phyloP scores from a whole-genome alignment of 140 eudicot species.

The Oenanthe javanica region DNA sequence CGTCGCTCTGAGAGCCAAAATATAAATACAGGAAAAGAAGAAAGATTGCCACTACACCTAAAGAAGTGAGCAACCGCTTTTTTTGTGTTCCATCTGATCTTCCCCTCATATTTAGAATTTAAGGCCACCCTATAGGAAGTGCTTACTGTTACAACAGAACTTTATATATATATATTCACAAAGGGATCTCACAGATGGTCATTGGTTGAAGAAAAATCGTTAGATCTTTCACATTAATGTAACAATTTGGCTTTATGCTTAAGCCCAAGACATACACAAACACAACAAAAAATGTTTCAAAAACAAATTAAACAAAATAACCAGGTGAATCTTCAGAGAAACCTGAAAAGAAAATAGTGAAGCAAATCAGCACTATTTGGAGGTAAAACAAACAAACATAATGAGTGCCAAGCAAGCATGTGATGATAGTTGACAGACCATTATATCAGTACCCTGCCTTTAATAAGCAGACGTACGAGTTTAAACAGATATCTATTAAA shows the following conservation, averaged over 20 bases:
- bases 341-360: background rate
- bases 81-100: constrained; percentile 88
- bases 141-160: background rate
- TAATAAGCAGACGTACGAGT: background rate
- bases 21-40: constrained; percentile 67
- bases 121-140: constrained; percentile 16
- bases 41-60: constrained; percentile 46
- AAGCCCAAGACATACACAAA: background rate
- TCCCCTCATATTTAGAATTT: constrained; percentile 52
- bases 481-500: background rate
- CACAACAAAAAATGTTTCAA: background rate
- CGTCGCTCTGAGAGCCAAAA: constrained; percentile 74
- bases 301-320: background rate
- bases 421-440: background rate
- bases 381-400: background rate
- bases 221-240: background rate
- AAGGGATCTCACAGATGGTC: constrained; percentile 17
- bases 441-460: background rate
- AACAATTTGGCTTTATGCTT: background rate
- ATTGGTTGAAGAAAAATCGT: constrained; percentile 9
- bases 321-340: background rate
- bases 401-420: background rate
- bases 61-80: constrained; percentile 71
- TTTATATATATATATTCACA: background rate
- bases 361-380: background rate